These are phyloP conservation scores for Chalciporus pseudorubinellus DNA, from an alignment of 768 basidiomycete genomes.

Conservation along the genomic window DNA sequence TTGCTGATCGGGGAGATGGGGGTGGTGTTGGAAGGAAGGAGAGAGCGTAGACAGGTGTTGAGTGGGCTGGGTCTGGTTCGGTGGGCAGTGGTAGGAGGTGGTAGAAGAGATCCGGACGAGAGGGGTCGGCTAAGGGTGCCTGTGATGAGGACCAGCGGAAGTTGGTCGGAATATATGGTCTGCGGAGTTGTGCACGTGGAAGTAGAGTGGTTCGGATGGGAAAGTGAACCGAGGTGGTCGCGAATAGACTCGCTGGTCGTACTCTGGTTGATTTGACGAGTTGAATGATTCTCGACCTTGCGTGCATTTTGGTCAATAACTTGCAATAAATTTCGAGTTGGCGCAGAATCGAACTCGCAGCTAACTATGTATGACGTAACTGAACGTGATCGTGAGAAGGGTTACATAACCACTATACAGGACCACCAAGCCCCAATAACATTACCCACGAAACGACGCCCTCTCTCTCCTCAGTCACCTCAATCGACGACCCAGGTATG, in stretches of 20 bases:
- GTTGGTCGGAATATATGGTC: constrained; percentile 7
- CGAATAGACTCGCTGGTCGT: background rate
- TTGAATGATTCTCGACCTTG: constrained; percentile 10
- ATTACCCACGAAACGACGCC: constrained; percentile 12
- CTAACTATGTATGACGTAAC: constrained; percentile 11
- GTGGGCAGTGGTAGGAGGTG: constrained; percentile 57
- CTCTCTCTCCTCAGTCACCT: constrained; percentile 29
- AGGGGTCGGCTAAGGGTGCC: constrained; percentile 46
- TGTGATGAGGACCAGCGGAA: constrained; percentile 18
- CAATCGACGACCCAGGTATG: constrained; percentile 29
- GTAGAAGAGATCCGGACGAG: constrained; percentile 67
- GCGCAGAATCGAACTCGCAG: no score
- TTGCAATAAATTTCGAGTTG: background rate
- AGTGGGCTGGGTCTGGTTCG: constrained; percentile 37
- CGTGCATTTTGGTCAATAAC: background rate
- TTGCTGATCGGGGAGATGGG: constrained; percentile 42
- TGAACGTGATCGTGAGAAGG: constrained; percentile 8
- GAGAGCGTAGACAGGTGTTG: constrained; percentile 55
- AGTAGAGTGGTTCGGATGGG: background rate
- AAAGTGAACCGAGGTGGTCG: background rate
- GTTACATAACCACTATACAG: constrained; percentile 37
- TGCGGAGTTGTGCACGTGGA: background rate
- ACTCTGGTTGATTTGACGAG: background rate
- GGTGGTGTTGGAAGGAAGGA: constrained; percentile 58
- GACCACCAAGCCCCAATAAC: constrained; percentile 30